phyloP scores from a whole-genome alignment of 495 filamentous ascomycete species.

The Talaromyces nanjingensis region DNA sequence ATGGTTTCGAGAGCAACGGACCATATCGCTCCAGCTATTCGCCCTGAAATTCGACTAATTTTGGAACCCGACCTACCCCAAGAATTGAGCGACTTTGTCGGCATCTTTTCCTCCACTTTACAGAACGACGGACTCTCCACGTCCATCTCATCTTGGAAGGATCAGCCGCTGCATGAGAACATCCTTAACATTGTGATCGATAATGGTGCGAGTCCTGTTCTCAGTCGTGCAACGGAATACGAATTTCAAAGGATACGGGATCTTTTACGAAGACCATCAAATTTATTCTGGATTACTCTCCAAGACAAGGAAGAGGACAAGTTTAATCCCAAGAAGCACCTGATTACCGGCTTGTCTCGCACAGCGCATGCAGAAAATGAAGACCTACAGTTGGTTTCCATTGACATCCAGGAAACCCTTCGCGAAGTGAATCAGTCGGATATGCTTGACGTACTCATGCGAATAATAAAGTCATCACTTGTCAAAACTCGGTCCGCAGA shows the following conservation, averaged over 20 bases:
- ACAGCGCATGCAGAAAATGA: neutral
- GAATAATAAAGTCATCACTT: neutral
- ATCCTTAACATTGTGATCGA: neutral
- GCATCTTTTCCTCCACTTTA: too few relatives aligned
- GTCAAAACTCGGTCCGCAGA: neutral
- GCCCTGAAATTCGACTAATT: too few relatives aligned
- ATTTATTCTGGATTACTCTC: neutral
- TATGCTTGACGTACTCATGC: too few relatives aligned
- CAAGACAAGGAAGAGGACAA: neutral
- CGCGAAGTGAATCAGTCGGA: neutral
- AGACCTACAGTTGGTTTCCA: neutral
- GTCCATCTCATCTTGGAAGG: too few relatives aligned
- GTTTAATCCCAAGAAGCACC: neutral
- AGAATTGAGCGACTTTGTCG: too few relatives aligned
- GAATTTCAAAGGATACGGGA: neutral
- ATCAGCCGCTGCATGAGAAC: neutral
- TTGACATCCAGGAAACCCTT: neutral
- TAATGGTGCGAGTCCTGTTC: neutral
- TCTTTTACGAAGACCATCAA: neutral
- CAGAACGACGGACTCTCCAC: too few relatives aligned
- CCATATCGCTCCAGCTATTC: too few relatives aligned
- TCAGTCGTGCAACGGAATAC: neutral
- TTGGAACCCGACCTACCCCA: too few relatives aligned
- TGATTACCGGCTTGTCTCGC: neutral
- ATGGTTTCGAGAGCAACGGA: too few relatives aligned